phyloP scores from a whole-genome alignment of 345 rosid species.

The Cardamine resedifolia region DNA sequence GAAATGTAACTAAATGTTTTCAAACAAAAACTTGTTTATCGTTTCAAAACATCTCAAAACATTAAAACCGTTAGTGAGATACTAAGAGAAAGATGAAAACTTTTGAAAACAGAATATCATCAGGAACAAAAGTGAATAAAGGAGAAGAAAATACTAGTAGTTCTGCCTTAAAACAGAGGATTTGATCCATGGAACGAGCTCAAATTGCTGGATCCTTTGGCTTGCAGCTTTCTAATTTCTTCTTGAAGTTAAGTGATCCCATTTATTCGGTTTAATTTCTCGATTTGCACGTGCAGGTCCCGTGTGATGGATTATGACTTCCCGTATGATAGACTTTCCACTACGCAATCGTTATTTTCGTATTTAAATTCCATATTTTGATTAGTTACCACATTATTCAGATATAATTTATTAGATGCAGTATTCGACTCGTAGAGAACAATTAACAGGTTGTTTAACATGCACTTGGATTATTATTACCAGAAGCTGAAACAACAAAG shows the following conservation, averaged over 20 bases:
- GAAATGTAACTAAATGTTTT: conserved; percentile 21
- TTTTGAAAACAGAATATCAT: conserved; percentile 12
- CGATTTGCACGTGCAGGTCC: too few relatives aligned
- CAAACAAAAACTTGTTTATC: background rate
- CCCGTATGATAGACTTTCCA: too few relatives aligned
- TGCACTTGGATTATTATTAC: too few relatives aligned
- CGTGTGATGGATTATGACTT: too few relatives aligned
- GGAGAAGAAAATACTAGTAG: conserved; percentile 1
- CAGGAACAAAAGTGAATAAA: conserved; percentile 6
- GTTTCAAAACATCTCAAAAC: background rate
- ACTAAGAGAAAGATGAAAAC: conserved; percentile 18
- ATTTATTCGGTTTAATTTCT: too few relatives aligned
- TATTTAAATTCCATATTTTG: too few relatives aligned
- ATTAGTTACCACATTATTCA: too few relatives aligned
- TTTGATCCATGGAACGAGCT: background rate
- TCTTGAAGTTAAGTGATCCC: conserved; percentile 41
- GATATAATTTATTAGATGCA: too few relatives aligned
- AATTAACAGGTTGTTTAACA: too few relatives aligned
- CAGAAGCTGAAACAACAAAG: too few relatives aligned
- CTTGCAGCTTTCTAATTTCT: conserved; percentile 55
- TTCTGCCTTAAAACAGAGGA: background rate
- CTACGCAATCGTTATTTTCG: too few relatives aligned
- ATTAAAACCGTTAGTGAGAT: conserved; percentile 25
- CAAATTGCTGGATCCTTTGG: conserved; percentile 42
- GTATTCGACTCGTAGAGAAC: too few relatives aligned